Base-by-base conservation (phyloP, 192 early-diverging fungal genomes). In the Kappamyces sp. region DNA sequence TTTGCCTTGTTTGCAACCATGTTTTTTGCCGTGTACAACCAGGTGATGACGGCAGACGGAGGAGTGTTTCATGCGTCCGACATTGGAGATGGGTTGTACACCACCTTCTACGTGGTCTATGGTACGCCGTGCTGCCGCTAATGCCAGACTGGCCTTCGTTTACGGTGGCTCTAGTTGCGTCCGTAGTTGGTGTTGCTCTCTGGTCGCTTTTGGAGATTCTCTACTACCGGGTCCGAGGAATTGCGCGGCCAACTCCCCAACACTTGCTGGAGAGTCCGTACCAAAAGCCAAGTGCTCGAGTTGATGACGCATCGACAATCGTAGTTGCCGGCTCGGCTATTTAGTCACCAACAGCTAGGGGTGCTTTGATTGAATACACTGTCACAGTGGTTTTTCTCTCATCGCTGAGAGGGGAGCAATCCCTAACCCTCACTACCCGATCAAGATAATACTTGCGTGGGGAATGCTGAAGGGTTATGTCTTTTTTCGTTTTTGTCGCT, bases 81-180 rank as follows among this genome's bases (percentile, higher is more conserved):
- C 22, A 55, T 55, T 7, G 30, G 15, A 4, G 45, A n/a, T 5
- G 73, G 73, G 3, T 45, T 75, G 29, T 45, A 40, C 1, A 22
- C 42, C 8, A 41, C 62, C 49, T 75, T 68, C 49, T 71, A 61
- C 64, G 33, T 46, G 14, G 46, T 45, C 5, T 76, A 76, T 55
- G 60, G 22, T 22, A 22, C 22, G 22, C 22, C 22, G 22, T 22
- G 22, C 22, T 22, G 22, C 22, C 22, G 22, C 22, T 22, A 22
- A 22, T 0, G 22, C 22, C 22, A 22, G 22, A 64, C 40, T 76
- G 63, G 57, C 42, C 6, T 0, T 38, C 65, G 36, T 76, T 70
- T 62, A 2, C 70, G 7, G 59, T 53, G 41, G 74, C 66, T 2
- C 43, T 71, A 12, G 39, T 67, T 2, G 4, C 65, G 0, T 63